phyloP scores from a whole-genome alignment of 129 eudicot genomes.

The Ambrosia artemisiifolia region DNA sequence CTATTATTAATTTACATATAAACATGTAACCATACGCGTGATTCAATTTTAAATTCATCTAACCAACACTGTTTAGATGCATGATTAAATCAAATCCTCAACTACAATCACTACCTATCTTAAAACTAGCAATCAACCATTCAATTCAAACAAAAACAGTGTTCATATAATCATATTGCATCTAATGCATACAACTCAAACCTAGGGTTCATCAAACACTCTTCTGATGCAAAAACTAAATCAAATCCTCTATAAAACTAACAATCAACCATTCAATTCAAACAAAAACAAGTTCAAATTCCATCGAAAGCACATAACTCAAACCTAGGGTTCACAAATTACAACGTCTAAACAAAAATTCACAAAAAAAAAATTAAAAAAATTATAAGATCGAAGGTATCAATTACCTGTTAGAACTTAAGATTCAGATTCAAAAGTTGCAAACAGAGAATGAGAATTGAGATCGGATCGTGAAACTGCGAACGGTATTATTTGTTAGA shows the following conservation, averaged over 20 bases:
- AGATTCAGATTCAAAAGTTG: slow-evolving; percentile 10
- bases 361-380: neutral
- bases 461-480: slow-evolving; percentile 24
- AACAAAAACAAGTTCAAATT: neutral
- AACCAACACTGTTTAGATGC: neutral
- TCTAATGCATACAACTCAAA: slow-evolving; percentile 1
- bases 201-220: neutral
- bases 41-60: neutral
- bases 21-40: neutral
- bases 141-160: neutral
- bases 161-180: neutral
- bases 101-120: neutral
- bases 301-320: no score
- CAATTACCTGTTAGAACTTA: slow-evolving; percentile 11
- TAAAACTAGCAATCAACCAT: neutral
- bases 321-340: neutral
- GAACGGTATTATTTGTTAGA: neutral
- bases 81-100: slow-evolving; percentile 4
- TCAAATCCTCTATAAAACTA: neutral
- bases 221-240: slow-evolving; percentile 12
- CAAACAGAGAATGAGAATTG: slow-evolving; percentile 17
- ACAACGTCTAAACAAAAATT: neutral
- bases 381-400: neutral
- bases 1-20: neutral
- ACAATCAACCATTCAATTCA: neutral